These are phyloP conservation scores for Metschnikowia orientalis DNA, from an alignment of 805 yeast genomes.

Conservation along the genomic window DNA sequence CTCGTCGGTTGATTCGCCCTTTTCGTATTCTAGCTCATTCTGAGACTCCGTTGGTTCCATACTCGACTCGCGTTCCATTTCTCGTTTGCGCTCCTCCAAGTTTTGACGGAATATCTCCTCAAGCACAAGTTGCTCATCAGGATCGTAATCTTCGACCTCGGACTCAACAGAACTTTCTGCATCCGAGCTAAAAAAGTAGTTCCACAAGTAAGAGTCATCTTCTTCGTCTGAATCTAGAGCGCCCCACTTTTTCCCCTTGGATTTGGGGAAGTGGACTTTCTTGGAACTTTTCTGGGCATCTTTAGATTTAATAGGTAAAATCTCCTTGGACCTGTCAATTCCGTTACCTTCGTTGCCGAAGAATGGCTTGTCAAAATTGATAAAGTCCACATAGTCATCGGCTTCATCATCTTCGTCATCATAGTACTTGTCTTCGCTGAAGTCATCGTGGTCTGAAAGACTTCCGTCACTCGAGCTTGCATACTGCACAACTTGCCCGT, in stretches of 20 bases:
- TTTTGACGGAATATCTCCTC: slow-evolving; percentile 25
- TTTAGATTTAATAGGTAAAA: slow-evolving; percentile 7
- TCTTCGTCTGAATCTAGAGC: slow-evolving; percentile 41
- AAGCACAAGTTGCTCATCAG: slow-evolving; percentile 19
- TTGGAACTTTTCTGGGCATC: slow-evolving; percentile 10
- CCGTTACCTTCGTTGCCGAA: slow-evolving; percentile 16
- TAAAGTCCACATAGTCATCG: slow-evolving; percentile 40
- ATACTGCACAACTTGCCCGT: slow-evolving; percentile 39
- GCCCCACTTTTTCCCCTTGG: slow-evolving; percentile 18
- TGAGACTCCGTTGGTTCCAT: slow-evolving; percentile 25
- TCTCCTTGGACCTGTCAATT: slow-evolving; percentile 6
- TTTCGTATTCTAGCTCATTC: slow-evolving; percentile 41
- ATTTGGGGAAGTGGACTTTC: slow-evolving; percentile 9
- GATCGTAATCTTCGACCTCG: slow-evolving; percentile 20
- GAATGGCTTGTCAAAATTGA: slow-evolving; percentile 34
- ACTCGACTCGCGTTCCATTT: slow-evolving; percentile 12
- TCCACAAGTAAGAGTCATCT: slow-evolving; percentile 71
- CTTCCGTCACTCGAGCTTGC: slow-evolving; percentile 32
- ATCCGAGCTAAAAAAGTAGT: slow-evolving; percentile 58
- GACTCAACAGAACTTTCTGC: slow-evolving; percentile 29
- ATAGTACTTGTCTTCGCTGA: slow-evolving; percentile 5
- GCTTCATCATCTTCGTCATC: slow-evolving; percentile 31
- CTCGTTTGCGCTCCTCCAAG: slow-evolving; percentile 17
- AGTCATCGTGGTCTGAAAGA: slow-evolving; percentile 21
- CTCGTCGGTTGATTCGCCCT: slow-evolving; percentile 93